Conservation (phyloP, 495 filamentous ascomycete species). For the Penicillium coffeae region DNA sequence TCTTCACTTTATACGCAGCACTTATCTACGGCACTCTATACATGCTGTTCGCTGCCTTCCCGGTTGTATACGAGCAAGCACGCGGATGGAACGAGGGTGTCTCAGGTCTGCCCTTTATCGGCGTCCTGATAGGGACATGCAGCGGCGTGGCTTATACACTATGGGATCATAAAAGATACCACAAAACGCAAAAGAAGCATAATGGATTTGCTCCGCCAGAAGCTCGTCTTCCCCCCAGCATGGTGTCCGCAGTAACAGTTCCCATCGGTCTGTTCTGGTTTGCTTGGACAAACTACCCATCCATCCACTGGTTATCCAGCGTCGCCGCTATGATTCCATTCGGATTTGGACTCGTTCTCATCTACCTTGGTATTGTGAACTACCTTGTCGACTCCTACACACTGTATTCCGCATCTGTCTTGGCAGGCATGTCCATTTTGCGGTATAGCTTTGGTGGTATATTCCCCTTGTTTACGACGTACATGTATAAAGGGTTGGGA, state of each 20-base stretch:
- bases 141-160: conserved; percentile 35
- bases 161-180: conserved; percentile 21
- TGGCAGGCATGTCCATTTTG: conserved; percentile 65
- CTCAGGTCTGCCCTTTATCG: conserved; percentile 61
- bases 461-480: conserved; percentile 66
- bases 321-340: conserved; percentile 57
- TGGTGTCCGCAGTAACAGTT: conserved; percentile 8
- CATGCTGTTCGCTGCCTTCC: conserved; percentile 54
- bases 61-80: background rate
- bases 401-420: conserved; percentile 64
- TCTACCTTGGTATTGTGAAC: conserved; percentile 60
- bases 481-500: conserved; percentile 63
- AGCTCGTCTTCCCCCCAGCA: conserved; percentile 14
- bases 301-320: conserved; percentile 44
- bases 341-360: conserved; percentile 58
- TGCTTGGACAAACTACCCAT: conserved; percentile 32
- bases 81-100: conserved; percentile 4
- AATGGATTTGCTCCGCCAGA: conserved; percentile 9
- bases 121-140: conserved; percentile 68
- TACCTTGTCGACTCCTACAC: conserved; percentile 71
- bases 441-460: conserved; percentile 60
- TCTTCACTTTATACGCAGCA: conserved; percentile 58
- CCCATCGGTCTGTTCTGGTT: conserved; percentile 44
- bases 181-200: conserved; percentile 25
- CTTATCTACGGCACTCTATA: conserved; percentile 65